Base-by-base conservation (phyloP, 2,329 filamentous ascomycete species). In the Tolypocladium tropicale region DNA sequence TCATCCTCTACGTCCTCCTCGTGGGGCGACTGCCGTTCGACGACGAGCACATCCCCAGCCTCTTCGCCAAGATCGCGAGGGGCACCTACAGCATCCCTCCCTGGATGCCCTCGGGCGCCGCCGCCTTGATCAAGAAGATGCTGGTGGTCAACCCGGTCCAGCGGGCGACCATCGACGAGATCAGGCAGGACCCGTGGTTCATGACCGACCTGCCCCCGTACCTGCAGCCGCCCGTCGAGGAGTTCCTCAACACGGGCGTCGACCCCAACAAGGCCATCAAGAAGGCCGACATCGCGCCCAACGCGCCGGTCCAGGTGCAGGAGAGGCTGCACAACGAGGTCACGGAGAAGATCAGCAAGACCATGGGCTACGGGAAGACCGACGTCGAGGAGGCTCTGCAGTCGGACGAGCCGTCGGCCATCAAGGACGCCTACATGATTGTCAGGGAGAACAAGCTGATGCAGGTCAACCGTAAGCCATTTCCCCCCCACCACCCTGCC, bases 401-500 rank as follows among this genome's bases (percentile, higher is more conserved):
- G 65, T 91, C 90, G 56, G 85, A 94, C 54, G 94, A 99, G 70
- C 94, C 94, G 14, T 97, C 92, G 57, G 92, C 94, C 12, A 96
- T 99, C 78, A 99, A 99, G 74, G 94, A 99, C 73, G 94, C 94
- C 1, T 99, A 97, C 74, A 86, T 96, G 74, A 99, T 99, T 70
- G 90, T 99, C 30, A 85, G 93, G 54, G 94, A 99, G 72, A 97
- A 97, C 69, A 94, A 96, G 71, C 82, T 97, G 69, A 97, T 97
- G 92, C 89, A 92, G 70, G 86, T 86, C 55, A 95, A 91, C 70
- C 91, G 90, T 95, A 78, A 83, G 89, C 84, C 52, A 11, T 11
- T 23, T 52, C 18, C 33, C 16, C 61, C 21, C 43, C 6, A 5
- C n/a, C n/a, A n/a, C n/a, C n/a, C n/a, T n/a, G n/a, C n/a, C n/a